Evolutionary conservation across 257 asterid species (phyloP).

Genomic region (Thymus mandschuricus): DNA sequence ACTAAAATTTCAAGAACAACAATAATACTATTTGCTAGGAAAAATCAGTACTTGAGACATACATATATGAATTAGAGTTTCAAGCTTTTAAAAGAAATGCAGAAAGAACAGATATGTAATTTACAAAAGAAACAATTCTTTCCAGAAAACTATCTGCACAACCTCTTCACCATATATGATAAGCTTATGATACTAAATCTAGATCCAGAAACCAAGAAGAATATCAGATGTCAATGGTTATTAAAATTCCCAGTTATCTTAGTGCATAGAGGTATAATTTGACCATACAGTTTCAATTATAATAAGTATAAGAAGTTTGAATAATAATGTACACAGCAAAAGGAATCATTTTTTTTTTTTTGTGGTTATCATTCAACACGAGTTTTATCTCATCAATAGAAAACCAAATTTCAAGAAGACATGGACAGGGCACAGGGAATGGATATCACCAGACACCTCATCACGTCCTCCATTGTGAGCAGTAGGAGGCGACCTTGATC

Average conservation of each 20-base stretch:
- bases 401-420: constrained; percentile 10
- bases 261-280: constrained; percentile 13
- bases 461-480: constrained; percentile 62
- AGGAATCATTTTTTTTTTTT: not conserved
- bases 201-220: not conserved
- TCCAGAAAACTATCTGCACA: constrained; percentile 3
- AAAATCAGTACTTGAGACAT: not conserved
- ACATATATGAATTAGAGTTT: not conserved
- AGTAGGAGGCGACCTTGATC: constrained; percentile 73
- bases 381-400: constrained; percentile 4
- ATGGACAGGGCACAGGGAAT: constrained; percentile 37
- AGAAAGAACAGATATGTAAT: not conserved
- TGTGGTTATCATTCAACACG: constrained; percentile 6
- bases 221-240: not conserved
- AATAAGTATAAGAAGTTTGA: not conserved
- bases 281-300: constrained; percentile 6
- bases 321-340: not conserved
- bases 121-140: not conserved
- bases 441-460: constrained; percentile 94
- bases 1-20: not conserved
- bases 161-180: constrained; percentile 4
- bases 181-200: constrained; percentile 7
- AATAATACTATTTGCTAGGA: not conserved
- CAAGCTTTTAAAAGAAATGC: not conserved
- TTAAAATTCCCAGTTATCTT: not conserved